Conservation (phyloP, 2,329 filamentous ascomycete species). For the Penicillium verrucosum region DNA sequence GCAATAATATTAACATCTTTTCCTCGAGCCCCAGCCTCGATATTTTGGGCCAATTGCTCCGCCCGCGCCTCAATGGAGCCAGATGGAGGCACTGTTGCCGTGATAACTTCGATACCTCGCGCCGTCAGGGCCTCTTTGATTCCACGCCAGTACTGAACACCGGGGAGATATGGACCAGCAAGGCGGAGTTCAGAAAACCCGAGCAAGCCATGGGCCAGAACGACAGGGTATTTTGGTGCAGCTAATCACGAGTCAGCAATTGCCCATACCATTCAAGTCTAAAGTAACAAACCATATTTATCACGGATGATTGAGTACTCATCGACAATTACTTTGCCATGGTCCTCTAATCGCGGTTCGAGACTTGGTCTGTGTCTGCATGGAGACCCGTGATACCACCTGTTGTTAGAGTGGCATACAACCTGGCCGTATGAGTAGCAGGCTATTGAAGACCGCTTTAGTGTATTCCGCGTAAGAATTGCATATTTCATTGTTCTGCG, state of each 20-base stretch:
- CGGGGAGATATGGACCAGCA: constrained; percentile 53
- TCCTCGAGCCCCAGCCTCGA: constrained; percentile 52
- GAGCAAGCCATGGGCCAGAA: constrained; percentile 63
- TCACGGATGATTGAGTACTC: constrained; percentile 60
- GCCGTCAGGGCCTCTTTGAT: constrained; percentile 57
- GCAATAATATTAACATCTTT: constrained; percentile 64
- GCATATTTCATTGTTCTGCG: constrained; percentile 23
- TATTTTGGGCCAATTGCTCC: constrained; percentile 51
- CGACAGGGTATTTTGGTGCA: constrained; percentile 55
- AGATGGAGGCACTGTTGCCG: constrained; percentile 57
- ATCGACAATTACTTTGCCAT: constrained; percentile 56
- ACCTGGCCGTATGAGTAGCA: neutral
- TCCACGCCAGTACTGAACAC: constrained; percentile 63
- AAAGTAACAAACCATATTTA: constrained; percentile 49
- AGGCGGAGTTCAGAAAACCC: constrained; percentile 63
- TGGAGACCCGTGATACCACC: constrained; percentile 20
- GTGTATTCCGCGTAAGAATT: constrained; percentile 2
- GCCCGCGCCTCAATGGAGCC: constrained; percentile 59
- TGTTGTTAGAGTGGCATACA: neutral
- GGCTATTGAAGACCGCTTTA: neutral
- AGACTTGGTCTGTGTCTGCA: constrained; percentile 21
- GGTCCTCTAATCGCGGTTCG: constrained; percentile 51
- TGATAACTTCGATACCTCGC: constrained; percentile 60
- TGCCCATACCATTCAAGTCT: neutral
- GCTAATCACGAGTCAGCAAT: constrained; percentile 18